These are phyloP conservation scores for Colletotrichum sp. DNA, from an alignment of 2,329 filamentous ascomycete species.

Conservation along the genomic window DNA sequence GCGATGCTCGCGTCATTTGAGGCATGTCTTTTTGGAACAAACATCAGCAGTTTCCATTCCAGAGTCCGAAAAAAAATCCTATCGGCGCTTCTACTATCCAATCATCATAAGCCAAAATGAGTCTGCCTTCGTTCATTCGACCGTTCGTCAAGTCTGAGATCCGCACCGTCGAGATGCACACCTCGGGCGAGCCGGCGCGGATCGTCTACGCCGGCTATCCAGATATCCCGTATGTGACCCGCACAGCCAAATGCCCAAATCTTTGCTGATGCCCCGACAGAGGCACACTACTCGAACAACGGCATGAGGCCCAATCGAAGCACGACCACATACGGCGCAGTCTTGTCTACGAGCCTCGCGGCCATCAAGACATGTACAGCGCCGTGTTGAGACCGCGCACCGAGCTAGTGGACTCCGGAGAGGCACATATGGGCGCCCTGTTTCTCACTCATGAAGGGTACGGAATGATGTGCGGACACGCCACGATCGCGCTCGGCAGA, in stretches of 20 bases:
- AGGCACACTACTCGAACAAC: constrained; percentile 45
- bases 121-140: not conserved
- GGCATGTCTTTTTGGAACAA: not conserved
- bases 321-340: constrained; percentile 11
- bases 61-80: too few relatives aligned
- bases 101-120: not conserved
- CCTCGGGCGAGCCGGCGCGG: constrained; percentile 52
- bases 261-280: not conserved
- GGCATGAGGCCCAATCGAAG: constrained; percentile 18
- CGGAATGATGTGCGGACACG: constrained; percentile 20
- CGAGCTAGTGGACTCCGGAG: not conserved
- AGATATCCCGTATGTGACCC: constrained; percentile 22
- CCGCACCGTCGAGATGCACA: constrained; percentile 46
- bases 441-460: constrained; percentile 20
- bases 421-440: constrained; percentile 21
- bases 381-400: constrained; percentile 9
- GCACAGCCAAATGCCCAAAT: too few relatives aligned
- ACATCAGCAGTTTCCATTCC: not conserved
- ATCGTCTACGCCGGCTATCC: constrained; percentile 49
- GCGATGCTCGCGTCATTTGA: not conserved
- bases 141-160: not conserved
- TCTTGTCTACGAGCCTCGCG: constrained; percentile 17
- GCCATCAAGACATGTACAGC: constrained; percentile 21
- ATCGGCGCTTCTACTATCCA: not conserved
- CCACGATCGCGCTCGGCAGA: constrained; percentile 51